Percentiles rank a stretch among this genome's conserved stretches.
phyloP scores from a whole-genome alignment of 345 rosid species.

The Viola odorata region DNA sequence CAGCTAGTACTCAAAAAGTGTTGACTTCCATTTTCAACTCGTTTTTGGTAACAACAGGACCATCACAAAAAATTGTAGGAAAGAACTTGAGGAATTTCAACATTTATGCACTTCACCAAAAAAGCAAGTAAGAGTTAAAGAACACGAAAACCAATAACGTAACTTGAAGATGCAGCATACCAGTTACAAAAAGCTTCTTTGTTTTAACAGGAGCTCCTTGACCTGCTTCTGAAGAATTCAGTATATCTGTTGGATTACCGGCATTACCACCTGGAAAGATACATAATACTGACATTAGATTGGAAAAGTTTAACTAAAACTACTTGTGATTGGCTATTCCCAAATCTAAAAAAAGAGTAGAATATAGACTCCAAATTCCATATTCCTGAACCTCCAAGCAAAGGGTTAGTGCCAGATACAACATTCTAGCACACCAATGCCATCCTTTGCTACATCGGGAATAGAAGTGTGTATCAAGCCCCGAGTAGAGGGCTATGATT shows the following conservation, averaged over 20 bases:
- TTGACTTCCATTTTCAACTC: too few species aligned
- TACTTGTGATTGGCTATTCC: background rate
- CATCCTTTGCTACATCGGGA: too few species aligned
- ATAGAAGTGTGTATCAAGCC: too few species aligned
- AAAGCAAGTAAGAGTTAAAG: background rate
- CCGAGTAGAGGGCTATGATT: too few species aligned
- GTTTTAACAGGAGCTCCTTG: conserved; percentile 39
- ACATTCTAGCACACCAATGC: too few species aligned
- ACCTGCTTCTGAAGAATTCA: conserved; percentile 33
- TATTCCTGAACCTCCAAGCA: background rate
- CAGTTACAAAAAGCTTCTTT: conserved; percentile 88
- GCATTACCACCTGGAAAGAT: conserved; percentile 32
- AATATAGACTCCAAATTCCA: background rate
- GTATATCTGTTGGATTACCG: conserved; percentile 12
- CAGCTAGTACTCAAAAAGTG: too few species aligned
- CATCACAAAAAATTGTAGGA: too few species aligned
- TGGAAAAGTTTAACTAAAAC: conserved; percentile 3
- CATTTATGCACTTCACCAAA: background rate
- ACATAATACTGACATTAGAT: background rate
- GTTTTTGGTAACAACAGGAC: too few species aligned
- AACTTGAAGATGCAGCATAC: conserved; percentile 31
- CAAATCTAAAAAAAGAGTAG: too few species aligned
- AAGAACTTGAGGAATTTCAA: background rate
- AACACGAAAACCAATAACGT: background rate
- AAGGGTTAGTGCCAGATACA: too few species aligned